These are phyloP conservation scores for Pichia membranifaciens DNA, from an alignment of 805 yeast genomes.

Conservation along the genomic window DNA sequence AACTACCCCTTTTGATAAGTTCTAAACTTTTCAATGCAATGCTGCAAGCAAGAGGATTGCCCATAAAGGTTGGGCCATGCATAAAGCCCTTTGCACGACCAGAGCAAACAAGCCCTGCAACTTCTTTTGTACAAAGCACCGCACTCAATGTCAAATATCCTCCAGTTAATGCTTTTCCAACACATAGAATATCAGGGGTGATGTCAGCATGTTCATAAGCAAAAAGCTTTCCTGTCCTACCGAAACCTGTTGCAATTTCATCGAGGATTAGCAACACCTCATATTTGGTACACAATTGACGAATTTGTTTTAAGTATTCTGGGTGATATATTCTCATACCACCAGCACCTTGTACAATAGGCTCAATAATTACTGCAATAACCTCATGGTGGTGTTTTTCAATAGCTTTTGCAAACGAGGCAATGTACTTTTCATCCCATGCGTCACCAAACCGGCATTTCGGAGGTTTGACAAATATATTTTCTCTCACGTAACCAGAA, in stretches of 20 bases:
- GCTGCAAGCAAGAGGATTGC: conserved; percentile 12
- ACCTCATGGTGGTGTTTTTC: conserved; percentile 9
- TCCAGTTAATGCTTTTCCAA: conserved; percentile 43
- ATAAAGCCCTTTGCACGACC: conserved; percentile 10
- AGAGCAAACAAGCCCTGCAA: conserved; percentile 8
- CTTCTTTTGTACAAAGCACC: conserved; percentile 8
- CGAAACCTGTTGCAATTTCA: conserved; percentile 54
- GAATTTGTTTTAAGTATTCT: conserved; percentile 18
- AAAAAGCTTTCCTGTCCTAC: conserved; percentile 42
- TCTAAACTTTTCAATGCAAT: conserved; percentile 11
- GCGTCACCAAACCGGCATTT: conserved; percentile 3
- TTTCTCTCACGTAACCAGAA: conserved; percentile 10
- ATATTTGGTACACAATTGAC: conserved; percentile 44
- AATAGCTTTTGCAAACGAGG: conserved; percentile 4
- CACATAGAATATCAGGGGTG: conserved; percentile 42
- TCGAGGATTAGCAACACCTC: conserved; percentile 43
- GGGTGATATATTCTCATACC: conserved; percentile 16
- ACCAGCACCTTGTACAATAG: conserved; percentile 21
- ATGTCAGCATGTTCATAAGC: conserved; percentile 42
- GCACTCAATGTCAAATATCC: conserved; percentile 30
- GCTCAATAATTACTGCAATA: conserved; percentile 18
- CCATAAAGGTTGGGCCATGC: conserved; percentile 15
- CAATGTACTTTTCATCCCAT: conserved; percentile 7
- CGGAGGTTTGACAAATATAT: conserved; percentile 10
- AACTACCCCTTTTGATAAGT: conserved; percentile 5